A percentile compares a stretch with the other conserved stretches of the same genome.
Evolutionary conservation across 257 asterid species (phyloP).

Genomic region (Salvia splendens): DNA sequence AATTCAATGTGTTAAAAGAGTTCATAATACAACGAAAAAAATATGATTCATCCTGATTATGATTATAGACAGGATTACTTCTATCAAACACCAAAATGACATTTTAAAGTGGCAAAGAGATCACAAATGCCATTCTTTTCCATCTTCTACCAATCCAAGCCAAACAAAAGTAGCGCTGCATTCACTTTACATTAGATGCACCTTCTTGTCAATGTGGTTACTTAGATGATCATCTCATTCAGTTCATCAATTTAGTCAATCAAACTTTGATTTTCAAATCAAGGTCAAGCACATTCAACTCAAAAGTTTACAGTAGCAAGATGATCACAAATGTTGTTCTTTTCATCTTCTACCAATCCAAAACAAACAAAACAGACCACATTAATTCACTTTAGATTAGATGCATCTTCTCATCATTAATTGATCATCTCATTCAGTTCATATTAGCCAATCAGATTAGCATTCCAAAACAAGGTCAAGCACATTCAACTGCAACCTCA

Average conservation of each 20-base stretch:
- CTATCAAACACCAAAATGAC: neutral
- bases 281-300: too few relatives aligned
- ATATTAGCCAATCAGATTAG: constrained; percentile 23
- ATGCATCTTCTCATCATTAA: constrained; percentile 15
- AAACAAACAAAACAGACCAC: constrained; percentile 26
- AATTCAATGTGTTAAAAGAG: neutral
- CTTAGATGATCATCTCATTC: too few relatives aligned
- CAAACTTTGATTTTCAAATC: too few relatives aligned
- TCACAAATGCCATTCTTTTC: too few relatives aligned
- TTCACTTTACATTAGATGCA: too few relatives aligned
- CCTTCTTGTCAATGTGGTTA: too few relatives aligned
- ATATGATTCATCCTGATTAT: constrained; percentile 18
- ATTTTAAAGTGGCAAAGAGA: neutral
- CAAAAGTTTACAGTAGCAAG: neutral
- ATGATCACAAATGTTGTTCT: constrained; percentile 1
- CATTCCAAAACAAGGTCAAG: constrained; percentile 23
- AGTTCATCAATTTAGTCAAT: too few relatives aligned
- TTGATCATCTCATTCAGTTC: constrained; percentile 26
- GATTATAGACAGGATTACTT: neutral
- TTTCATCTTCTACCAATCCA: constrained; percentile 23
- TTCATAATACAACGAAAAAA: neutral
- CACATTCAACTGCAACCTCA: constrained; percentile 20
- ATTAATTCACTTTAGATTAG: constrained; percentile 20
- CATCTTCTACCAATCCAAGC: too few relatives aligned
- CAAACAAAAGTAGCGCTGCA: too few relatives aligned